Conservation (phyloP, 371 early-diverging fungal species). For the Phascolomyces articulosus region DNA sequence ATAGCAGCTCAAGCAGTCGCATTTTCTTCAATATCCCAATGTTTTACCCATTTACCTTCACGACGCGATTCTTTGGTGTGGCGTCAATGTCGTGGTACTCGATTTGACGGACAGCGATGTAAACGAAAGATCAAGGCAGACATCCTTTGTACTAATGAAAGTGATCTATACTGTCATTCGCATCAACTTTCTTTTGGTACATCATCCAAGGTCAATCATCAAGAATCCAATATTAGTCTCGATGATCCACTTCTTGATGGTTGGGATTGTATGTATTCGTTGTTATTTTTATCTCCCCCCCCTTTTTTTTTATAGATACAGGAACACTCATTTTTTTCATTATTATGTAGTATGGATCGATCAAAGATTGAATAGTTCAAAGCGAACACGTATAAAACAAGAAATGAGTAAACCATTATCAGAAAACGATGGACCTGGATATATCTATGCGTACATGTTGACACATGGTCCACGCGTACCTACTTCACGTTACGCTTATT, state of each 20-base stretch:
- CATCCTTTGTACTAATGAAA: slow-evolving; percentile 10
- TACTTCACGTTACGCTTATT: slow-evolving; percentile 40
- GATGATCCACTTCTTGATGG: slow-evolving; percentile 14
- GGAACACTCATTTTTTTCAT: background rate
- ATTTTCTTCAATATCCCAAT: background rate
- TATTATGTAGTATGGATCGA: slow-evolving; percentile 32
- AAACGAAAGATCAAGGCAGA: slow-evolving; percentile 10
- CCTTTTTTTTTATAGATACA: background rate
- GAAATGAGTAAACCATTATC: slow-evolving; percentile 55
- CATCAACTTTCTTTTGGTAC: slow-evolving; percentile 3
- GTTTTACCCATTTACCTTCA: background rate
- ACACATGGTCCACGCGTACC: slow-evolving; percentile 29
- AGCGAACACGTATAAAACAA: slow-evolving; percentile 15
- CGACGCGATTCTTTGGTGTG: background rate
- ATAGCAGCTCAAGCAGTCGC: background rate
- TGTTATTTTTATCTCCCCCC: background rate
- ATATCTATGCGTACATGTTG: slow-evolving; percentile 55
- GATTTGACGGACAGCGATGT: slow-evolving; percentile 19
- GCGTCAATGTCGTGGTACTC: slow-evolving; percentile 19
- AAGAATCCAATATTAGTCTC: background rate
- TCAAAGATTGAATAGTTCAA: slow-evolving; percentile 3
- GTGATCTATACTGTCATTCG: slow-evolving; percentile 9
- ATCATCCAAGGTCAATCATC: background rate
- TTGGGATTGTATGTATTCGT: slow-evolving; percentile 18
- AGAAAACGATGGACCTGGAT: slow-evolving; percentile 48